Base-by-base conservation (phyloP, 2,329 filamentous ascomycete genomes). In the Talaromyces amestolkiae region DNA sequence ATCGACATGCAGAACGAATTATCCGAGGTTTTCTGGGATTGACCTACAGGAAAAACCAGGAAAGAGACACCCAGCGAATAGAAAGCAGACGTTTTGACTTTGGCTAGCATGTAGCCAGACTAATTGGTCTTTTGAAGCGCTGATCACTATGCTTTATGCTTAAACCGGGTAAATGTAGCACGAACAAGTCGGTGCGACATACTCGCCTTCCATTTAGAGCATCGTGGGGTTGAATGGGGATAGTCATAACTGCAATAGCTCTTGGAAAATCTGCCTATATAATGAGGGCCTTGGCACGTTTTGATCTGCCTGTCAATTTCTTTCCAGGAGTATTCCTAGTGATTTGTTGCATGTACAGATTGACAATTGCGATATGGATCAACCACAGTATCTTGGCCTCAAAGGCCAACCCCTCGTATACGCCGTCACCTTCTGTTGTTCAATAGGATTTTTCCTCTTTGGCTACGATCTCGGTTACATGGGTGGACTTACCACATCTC, bases 401-500 rank as follows among this genome's bases (percentile, higher is more conserved):
- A 65, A 66, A 37, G 66, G 70, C 56, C 64, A 70, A 53, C 61
- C 47, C 9, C 68, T 71, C 63, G 66, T 71, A 9, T 70, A 71
- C n/a, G 68, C 67, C 17, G 68, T 71, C n/a, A 71, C 70, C 15
- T 45, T 69, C 54, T 66, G 65, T 49, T 70, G 70, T 41, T 68
- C 77, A 22, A 73, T 80, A 10, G 79, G 79, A 13, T 79, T 79
- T 24, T 72, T 80, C 11, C 75, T 82, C 6, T 81, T 82, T 66
- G 76, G 76, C 24, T 78, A 77, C 64, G 75, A 78, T 58, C 79
- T 81, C 33, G 80, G 80, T 9, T 78, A 81, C 54, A 77, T 82
- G 67, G 65, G 65, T 22, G 65, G 65, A 8, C 41, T 66, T 22
- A 66, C 65, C 22, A 66, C 65, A n/a, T 65, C 62, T 4, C 65